Evolutionary conservation across 257 asterid species (phyloP), one percentile per base, ranked within the genome.

Genomic region (Solanum pinnatisectum): DNA sequence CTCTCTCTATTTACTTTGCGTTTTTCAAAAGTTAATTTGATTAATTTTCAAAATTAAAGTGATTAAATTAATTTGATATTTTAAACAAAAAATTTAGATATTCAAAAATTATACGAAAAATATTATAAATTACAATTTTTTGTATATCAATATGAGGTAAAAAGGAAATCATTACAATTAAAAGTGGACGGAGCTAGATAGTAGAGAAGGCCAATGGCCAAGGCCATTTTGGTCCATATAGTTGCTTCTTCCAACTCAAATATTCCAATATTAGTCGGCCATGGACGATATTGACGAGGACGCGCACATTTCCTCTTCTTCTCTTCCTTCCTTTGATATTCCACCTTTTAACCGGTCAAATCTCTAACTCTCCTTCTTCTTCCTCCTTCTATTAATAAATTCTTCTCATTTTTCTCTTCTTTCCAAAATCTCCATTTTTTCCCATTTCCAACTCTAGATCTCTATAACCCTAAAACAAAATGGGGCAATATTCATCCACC

Each of bases 401-500:
- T 42, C 25, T 20, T 10, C 33, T 32, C 5, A 49, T 8, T n/a
- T 16, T 36, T 15, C 40, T 8, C 23, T 70, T 30, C 77, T 70
- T 32, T 15, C 77, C 30, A 3, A 0, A 20, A 11, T 8, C 72
- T 16, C 12, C 3, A 56, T 18, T 78, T 7, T 44, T 46, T 70
- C 25, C 46, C 22, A 35, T 33, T 56, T 49, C 87, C 56, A 84
- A 84, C 25, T 35, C 74, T 84, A 56, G 20, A 84, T 39, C 76
- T 52, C 87, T 78, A 2, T 37, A 5, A 15, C 59, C 59, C 46
- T n/a, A 37, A 12, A 6, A 52, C 60, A 32, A 9, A 27, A 90
- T 90, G 92, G 92, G 92, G 6, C 92, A 90, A 86, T 86, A 87
- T 67, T 85, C 91, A 13, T 90, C 92, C 18, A 84, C 84, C 88